Base-by-base conservation (phyloP, 768 basidiomycete genomes). In the Hypholoma fasciculare region DNA sequence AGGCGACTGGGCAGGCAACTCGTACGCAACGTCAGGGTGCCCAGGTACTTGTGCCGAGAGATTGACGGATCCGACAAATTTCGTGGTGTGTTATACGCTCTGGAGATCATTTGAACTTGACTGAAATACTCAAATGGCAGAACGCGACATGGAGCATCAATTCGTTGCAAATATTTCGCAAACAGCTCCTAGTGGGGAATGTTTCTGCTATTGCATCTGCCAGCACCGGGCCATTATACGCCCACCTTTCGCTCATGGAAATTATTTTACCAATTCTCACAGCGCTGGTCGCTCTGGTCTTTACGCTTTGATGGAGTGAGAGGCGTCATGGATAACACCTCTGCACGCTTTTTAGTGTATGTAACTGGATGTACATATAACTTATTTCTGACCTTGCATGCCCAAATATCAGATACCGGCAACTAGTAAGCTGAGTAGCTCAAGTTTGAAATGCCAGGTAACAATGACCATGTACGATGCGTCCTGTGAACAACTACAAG, bases 1-100 rank as follows among this genome's bases (percentile, higher is more conserved):
- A 90, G 88, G 89, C 66, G 88, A 89, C 67, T 92, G 91, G 91
- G 91, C 91, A 7, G 90, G 90, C 27, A 90, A 90, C 68, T 86
- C 88, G 2, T 91, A 92, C 64, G 80, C 82, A 7, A 69, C 87
- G 9, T 86, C 79, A 1, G 81, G 81, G 16, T 92, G 91, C 63
- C 89, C 91, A 8, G 90, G 90, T 23, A 87, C 88, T 36, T 92
- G 90, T 66, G 65, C 77, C 12, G 77, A 80, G 17, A 76, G 76
- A 58, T 69, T 92, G 40, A 82, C 79, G 78, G 76, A 90, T 65
- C 89, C 89, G 7, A 66, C 71, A 2, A 90, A 90, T 67, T 92
- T 91, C 65, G 85, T 82, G 65, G 90, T 87, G 73, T 44, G 88
- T 72, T 26, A n/a, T 43, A 39, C 49, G 40, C 39, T 54, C 55